Conservation (phyloP, 257 asterid species). For the Capsicum rhomboideum region DNA sequence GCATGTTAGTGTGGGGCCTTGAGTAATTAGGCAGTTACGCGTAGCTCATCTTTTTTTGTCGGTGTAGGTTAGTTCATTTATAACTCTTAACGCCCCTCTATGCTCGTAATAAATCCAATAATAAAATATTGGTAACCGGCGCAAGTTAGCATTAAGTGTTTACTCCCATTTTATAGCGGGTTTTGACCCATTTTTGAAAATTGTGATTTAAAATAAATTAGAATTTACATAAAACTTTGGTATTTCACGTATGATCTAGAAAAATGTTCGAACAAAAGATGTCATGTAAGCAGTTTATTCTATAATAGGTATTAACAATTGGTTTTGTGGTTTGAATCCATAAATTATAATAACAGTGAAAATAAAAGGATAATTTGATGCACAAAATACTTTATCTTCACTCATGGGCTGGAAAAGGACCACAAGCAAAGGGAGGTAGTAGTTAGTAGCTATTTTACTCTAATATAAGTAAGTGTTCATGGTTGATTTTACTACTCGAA, state of each 20-base stretch:
- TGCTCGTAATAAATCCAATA: not conserved
- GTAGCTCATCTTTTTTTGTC: slow-evolving; percentile 19
- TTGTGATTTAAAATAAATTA: not conserved
- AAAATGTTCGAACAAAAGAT: not conserved
- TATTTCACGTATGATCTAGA: accelerated
- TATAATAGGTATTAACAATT: accelerated
- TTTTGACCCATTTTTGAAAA: not conserved
- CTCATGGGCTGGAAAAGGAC: too few species aligned
- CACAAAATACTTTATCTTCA: not conserved
- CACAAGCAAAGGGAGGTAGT: too few species aligned
- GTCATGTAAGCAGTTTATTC: accelerated
- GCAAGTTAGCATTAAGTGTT: not conserved
- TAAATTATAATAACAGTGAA: not conserved
- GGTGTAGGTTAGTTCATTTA: slow-evolving; percentile 10
- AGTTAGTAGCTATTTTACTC: too few species aligned
- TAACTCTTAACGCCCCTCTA: not conserved
- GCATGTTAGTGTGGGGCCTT: slow-evolving; percentile 10
- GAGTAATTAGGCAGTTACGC: slow-evolving; percentile 23
- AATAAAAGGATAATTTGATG: too few species aligned
- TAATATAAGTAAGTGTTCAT: too few species aligned
- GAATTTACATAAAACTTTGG: not conserved
- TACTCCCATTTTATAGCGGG: too few species aligned
- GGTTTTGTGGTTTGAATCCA: accelerated
- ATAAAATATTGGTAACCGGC: not conserved
- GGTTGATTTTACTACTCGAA: not conserved